Evolutionary conservation across 2,329 filamentous ascomycete genomes (phyloP).

Genomic region (Pestalotiopsis sp.): DNA sequence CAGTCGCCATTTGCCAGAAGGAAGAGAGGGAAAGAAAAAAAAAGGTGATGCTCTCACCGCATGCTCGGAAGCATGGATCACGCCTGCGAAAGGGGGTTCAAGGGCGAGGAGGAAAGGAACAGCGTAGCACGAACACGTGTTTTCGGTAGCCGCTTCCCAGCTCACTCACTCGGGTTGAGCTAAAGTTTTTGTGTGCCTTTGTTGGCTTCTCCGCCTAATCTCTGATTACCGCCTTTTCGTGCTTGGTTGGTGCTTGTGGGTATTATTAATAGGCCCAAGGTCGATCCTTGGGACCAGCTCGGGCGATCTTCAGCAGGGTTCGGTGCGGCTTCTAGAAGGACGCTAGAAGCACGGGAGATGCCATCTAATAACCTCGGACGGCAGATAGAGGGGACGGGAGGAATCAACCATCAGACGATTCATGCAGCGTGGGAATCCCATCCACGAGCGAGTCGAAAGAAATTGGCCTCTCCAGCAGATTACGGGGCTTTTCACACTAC

Average conservation of each 20-base stretch:
- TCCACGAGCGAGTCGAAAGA: background rate
- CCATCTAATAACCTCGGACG: conserved; percentile 11
- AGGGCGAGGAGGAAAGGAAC: background rate
- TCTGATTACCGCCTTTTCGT: background rate
- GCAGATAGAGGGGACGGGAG: background rate
- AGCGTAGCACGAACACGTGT: background rate
- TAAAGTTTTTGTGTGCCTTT: background rate
- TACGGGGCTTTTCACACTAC: background rate
- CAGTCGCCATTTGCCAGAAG: background rate
- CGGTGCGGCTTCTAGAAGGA: conserved; percentile 6
- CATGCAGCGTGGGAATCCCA: background rate
- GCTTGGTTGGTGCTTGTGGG: background rate
- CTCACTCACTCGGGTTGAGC: background rate
- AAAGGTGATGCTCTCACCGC: background rate
- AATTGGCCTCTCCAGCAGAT: background rate
- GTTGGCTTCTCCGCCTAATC: background rate
- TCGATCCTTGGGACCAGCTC: conserved; percentile 7
- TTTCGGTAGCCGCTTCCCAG: background rate
- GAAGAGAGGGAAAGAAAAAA: too few relatives aligned
- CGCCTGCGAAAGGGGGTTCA: background rate
- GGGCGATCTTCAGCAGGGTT: conserved; percentile 13
- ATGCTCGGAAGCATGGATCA: background rate
- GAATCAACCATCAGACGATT: conserved; percentile 3
- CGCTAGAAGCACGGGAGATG: conserved; percentile 11
- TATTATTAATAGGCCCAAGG: conserved; percentile 3